Evolutionary conservation across 2,329 filamentous ascomycete species (phyloP), one percentile per base, ranked within the genome.

Genomic region (Ampelomyces quisqualis): DNA sequence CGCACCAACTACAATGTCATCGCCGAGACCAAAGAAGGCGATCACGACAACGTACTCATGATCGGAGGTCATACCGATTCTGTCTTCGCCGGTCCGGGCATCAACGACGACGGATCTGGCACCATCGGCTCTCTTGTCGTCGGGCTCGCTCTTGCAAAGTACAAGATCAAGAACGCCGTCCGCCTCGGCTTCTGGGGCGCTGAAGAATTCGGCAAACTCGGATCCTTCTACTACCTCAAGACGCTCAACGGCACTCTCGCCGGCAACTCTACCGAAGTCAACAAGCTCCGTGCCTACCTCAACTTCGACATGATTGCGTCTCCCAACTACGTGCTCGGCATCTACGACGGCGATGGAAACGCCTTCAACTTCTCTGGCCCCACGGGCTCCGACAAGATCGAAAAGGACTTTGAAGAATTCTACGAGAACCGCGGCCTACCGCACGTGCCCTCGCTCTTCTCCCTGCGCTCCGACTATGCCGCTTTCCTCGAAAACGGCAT

Each of bases 291-390:
- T 8, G 64, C 68, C 9, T 70, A 70, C 51, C 66, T 71, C 48
- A 70, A 71, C 60, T 71, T 70, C 53, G 69, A 71, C 54, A 71
- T 71, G 69, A 67, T 70, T 28, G 67, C 64, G 4, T 62, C 55
- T 3, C 67, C 67, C 29, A 70, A 69, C 62, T 70, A 66, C 45
- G 59, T 67, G 22, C 58, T 66, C 17, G 65, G 64, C 15, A 65
- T 70, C 49, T 69, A 69, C 47, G 67, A 70, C 40, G 67, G 67
- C 33, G 62, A 70, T 42, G 67, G 67, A 34, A 56, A 43, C 27
- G 57, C 65, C 0, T 69, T 68, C 46, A 69, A 69, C 55, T 58
- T 68, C 40, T 60, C 57, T 15, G 67, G 67, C 19, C 65, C 67
- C 3, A 34, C 57, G 1, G 67, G 67, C 15, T 66, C 61, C 20